Evolutionary conservation across 2,329 filamentous ascomycete species (phyloP), one percentile per base, ranked within the genome.

Genomic region (Magnaporthiopsis incrustans): DNA sequence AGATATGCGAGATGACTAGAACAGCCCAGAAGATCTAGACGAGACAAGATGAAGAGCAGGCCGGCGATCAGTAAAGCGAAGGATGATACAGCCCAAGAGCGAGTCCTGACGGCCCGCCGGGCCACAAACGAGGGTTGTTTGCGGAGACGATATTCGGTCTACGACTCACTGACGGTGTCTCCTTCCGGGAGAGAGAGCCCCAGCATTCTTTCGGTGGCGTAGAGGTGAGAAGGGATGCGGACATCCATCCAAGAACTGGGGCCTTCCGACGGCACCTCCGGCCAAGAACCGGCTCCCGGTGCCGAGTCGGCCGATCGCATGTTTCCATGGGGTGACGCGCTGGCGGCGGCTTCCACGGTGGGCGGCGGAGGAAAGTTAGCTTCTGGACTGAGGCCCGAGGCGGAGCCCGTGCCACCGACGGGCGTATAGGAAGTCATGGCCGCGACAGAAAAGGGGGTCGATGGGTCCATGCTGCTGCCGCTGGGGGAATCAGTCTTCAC

Each of bases 1-100:
- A 63, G 57, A 32, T 59, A 59, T 50, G 62, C 56, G 56, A 63
- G 38, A 22, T 63, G 62, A 22, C 62, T 63, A 8, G 62, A 63
- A 11, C 56, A 57, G 12, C 62, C 62, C 8, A 59, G 18, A 18
- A 63, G 26, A 32, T 59, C 62, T 63, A 25, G 50, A 33, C 35
- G 25, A 25, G 26, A 35, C 3, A 22, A 7, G 14, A 33, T 57
- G n/a, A 38, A 8, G 11, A 8, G 32, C 32, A 62, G 32, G 30
- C n/a, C n/a, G 25, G 32, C 30, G 22, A 53, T 58, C 25, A 63
- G 22, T 25, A 14, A 58, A 38, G 15, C 14, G 56, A 26, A 26
- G 5, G 32, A 33, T 6, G n/a, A 15, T 14, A 63, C 14, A 18
- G 27, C 25, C 5, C 22, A 6, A 35, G 25, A 44, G 12, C 53